phyloP scores from a whole-genome alignment of 192 early-diverging fungal genomes.

The Umbelopsis isabellina region DNA sequence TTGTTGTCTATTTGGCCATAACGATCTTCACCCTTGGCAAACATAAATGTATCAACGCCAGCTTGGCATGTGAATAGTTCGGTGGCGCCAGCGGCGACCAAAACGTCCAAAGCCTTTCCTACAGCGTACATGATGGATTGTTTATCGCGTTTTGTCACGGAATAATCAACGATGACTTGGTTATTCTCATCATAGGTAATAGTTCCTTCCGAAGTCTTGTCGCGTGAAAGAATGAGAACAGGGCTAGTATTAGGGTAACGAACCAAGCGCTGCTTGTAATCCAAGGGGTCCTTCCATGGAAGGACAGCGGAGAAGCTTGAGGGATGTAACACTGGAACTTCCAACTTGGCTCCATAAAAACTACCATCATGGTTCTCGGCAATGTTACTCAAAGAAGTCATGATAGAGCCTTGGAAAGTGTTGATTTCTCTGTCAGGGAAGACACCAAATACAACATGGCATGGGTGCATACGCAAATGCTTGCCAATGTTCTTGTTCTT shows the following conservation, averaged over 20 bases:
- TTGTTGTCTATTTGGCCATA: slow-evolving; percentile 33
- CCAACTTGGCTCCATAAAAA: slow-evolving; percentile 69
- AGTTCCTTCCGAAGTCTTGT: slow-evolving; percentile 56
- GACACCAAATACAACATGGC: slow-evolving; percentile 59
- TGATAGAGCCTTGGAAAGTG: slow-evolving; percentile 60
- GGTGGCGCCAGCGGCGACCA: slow-evolving; percentile 69
- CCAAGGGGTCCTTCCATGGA: slow-evolving; percentile 52
- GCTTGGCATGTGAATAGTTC: slow-evolving; percentile 58
- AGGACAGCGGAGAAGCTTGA: slow-evolving; percentile 41
- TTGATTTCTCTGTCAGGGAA: slow-evolving; percentile 57
- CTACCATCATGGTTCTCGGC: slow-evolving; percentile 62
- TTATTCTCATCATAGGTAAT: slow-evolving; percentile 48
- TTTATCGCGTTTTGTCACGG: slow-evolving; percentile 54
- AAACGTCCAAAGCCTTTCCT: slow-evolving; percentile 44
- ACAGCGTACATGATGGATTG: slow-evolving; percentile 51
- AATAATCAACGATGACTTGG: slow-evolving; percentile 51
- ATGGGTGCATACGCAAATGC: slow-evolving; percentile 69
- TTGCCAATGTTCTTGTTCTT: slow-evolving; percentile 73
- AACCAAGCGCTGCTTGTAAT: slow-evolving; percentile 59
- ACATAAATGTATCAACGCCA: slow-evolving; percentile 44
- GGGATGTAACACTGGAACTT: slow-evolving; percentile 63
- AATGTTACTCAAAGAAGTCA: slow-evolving; percentile 64
- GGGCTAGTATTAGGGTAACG: slow-evolving; percentile 50
- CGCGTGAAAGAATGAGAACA: slow-evolving; percentile 61
- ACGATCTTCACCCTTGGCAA: slow-evolving; percentile 34